These are phyloP conservation scores for Tilletiopsis washingtonensis DNA, from an alignment of 1,284 basidiomycete species.

Conservation along the genomic window DNA sequence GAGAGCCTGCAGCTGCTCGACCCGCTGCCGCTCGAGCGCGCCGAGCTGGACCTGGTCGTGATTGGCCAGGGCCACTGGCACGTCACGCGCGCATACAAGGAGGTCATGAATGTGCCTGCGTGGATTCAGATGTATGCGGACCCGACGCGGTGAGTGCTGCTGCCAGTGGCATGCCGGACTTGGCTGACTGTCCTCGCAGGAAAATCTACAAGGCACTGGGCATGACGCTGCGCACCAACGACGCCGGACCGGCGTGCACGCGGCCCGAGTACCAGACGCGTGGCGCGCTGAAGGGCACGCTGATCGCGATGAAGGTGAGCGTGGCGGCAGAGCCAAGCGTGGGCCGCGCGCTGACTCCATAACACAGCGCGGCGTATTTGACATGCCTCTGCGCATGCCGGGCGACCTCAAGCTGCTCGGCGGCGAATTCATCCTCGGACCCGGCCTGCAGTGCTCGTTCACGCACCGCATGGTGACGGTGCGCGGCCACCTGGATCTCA, in stretches of 20 bases:
- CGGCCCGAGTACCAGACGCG: constrained; percentile 61
- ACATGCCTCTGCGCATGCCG: constrained; percentile 69
- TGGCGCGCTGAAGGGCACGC: constrained; percentile 59
- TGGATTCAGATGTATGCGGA: constrained; percentile 62
- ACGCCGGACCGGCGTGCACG: constrained; percentile 53
- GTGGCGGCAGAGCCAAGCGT: no score
- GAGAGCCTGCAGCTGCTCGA: constrained; percentile 58
- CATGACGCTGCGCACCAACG: constrained; percentile 58
- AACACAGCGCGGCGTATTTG: constrained; percentile 44
- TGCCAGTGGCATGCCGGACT: neutral
- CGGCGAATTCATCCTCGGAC: constrained; percentile 79
- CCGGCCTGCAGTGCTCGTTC: constrained; percentile 48
- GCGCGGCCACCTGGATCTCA: constrained; percentile 36
- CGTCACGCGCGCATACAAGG: constrained; percentile 64
- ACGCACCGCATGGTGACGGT: constrained; percentile 32
- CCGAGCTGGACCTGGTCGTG: constrained; percentile 59
- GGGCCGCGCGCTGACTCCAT: neutral
- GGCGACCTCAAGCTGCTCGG: constrained; percentile 71
- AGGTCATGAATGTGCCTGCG: constrained; percentile 55
- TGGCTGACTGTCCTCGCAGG: constrained; percentile 44
- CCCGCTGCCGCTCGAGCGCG: constrained; percentile 55
- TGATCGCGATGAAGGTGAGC: constrained; percentile 59
- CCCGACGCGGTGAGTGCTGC: constrained; percentile 51
- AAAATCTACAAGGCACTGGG: constrained; percentile 66
- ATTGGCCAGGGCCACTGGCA: constrained; percentile 68